Base-by-base conservation (phyloP, 495 filamentous ascomycete genomes). In the Xylaria flabelliformis region DNA sequence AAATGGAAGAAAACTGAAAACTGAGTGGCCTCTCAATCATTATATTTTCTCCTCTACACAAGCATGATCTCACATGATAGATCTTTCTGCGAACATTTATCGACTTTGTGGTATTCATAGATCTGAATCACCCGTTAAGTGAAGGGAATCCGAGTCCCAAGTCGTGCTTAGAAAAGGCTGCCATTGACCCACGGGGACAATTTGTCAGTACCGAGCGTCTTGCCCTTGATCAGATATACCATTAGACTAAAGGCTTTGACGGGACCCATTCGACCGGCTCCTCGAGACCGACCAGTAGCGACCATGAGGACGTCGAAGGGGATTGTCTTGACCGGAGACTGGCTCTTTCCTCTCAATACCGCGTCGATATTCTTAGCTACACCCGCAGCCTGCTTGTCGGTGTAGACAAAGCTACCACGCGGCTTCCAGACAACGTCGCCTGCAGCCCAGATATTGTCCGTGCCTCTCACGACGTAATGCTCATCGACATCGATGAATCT, bases 401-500 rank as follows among this genome's bases (percentile, higher is more conserved):
- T 78, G 67, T 82, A 79, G 61, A 85, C 77, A 71, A 84, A 85
- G 68, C 82, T 82, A 34, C 81, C 82, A 7, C 82, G 79, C 12
- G 83, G 83, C 76, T 84, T 81, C 73, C 77, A 80, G 36, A 85
- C 81, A 46, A 88, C 72, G 70, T 90, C 87, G 55, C 89, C 88
- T 5, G 81, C 78, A 0, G 86, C 86, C 83, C 87, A 90, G 42
- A 88, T 83, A 56, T 83, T 82, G 13, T 75, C 68, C 5, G 82
- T 72, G 8, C 76, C 83, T 55, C 77, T 73, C 12, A 88, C 87
- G 8, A 81, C 85, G 71, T 91, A 80, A 74, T 86, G 82, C 36
- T 86, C 83, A 72, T 91, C 85, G 19, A 91, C 86, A 44, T 78
- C 70, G 72, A 92, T 85, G 79, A 84, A 89, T 42, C 85, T 87